Evolutionary conservation across 208 protist species (phyloP).

Genomic region (Trypanosoma lewisi): DNA sequence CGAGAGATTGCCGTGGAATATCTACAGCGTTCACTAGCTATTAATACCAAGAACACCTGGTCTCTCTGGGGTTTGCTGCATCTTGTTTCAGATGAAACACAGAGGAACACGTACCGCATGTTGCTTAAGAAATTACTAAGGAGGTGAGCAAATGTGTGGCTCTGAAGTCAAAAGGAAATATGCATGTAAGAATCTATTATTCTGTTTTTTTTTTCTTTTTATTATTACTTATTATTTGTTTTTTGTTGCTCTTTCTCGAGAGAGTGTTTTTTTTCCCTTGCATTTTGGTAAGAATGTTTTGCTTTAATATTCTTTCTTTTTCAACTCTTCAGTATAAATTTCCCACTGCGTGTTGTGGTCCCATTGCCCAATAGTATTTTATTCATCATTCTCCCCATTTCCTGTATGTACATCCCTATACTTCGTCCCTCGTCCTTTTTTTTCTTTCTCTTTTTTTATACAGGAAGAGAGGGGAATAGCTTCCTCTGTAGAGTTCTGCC

Average conservation of each 20-base stretch:
- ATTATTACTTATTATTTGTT: not conserved
- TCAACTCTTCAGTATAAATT: not conserved
- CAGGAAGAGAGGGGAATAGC: not conserved
- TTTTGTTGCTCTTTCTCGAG: not conserved
- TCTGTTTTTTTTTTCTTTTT: conserved; percentile 22
- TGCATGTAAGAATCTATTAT: not conserved
- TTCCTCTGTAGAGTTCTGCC: not conserved
- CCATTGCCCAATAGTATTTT: no score
- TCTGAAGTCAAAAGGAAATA: not conserved
- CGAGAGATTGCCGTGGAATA: conserved; percentile 24
- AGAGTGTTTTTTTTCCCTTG: not conserved
- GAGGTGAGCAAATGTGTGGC: not conserved
- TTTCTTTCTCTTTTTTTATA: conserved; percentile 14
- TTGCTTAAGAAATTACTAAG: conserved; percentile 22
- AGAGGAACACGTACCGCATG: conserved; percentile 26
- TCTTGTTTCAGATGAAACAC: conserved; percentile 16
- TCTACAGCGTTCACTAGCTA: conserved; percentile 30
- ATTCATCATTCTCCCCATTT: no score
- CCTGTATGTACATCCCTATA: no score
- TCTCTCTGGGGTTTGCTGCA: conserved; percentile 38
- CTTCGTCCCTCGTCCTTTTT: not conserved
- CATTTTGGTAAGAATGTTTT: not conserved
- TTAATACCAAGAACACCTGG: conserved; percentile 51
- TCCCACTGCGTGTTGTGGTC: not conserved
- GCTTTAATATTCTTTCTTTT: not conserved